phyloP scores from a whole-genome alignment of 2,329 filamentous ascomycete genomes.

The Trichothecium sympodiale region DNA sequence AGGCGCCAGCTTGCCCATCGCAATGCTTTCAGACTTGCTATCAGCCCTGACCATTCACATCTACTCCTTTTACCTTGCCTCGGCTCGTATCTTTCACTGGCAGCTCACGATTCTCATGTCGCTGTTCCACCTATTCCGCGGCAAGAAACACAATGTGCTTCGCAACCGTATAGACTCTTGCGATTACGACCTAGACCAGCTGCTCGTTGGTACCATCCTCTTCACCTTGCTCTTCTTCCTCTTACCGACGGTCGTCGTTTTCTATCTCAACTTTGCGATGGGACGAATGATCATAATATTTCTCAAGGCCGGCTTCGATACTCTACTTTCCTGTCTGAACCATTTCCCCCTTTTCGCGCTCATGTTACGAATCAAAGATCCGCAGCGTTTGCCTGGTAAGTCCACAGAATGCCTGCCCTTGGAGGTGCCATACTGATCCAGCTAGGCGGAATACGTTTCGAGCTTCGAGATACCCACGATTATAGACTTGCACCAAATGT shows the following conservation, averaged over 20 bases:
- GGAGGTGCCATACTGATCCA: neutral
- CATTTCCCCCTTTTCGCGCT: constrained; percentile 96
- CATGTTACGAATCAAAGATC: constrained; percentile 93
- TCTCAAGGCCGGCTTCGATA: constrained; percentile 84
- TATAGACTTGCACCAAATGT: constrained; percentile 27
- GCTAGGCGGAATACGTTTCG: constrained; percentile 65
- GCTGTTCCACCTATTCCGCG: constrained; percentile 95
- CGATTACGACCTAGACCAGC: constrained; percentile 95
- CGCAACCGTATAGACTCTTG: constrained; percentile 97
- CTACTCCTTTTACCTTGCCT: constrained; percentile 95
- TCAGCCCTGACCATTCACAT: constrained; percentile 91
- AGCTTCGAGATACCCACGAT: constrained; percentile 64
- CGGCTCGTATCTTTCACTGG: constrained; percentile 96
- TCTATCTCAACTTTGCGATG: constrained; percentile 91
- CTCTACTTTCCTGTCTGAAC: constrained; percentile 83
- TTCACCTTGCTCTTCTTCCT: constrained; percentile 95
- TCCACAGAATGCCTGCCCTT: constrained; percentile 3
- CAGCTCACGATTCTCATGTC: constrained; percentile 94
- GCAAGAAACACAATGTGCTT: constrained; percentile 94
- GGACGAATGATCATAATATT: constrained; percentile 92
- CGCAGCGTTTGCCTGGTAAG: constrained; percentile 71
- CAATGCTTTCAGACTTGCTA: constrained; percentile 86
- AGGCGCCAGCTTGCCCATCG: constrained; percentile 93
- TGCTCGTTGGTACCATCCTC: constrained; percentile 89
- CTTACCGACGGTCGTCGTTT: constrained; percentile 87